These are phyloP conservation scores for Fonsecaea multimorphosa DNA, from an alignment of 2,329 filamentous ascomycete genomes.

Conservation along the genomic window DNA sequence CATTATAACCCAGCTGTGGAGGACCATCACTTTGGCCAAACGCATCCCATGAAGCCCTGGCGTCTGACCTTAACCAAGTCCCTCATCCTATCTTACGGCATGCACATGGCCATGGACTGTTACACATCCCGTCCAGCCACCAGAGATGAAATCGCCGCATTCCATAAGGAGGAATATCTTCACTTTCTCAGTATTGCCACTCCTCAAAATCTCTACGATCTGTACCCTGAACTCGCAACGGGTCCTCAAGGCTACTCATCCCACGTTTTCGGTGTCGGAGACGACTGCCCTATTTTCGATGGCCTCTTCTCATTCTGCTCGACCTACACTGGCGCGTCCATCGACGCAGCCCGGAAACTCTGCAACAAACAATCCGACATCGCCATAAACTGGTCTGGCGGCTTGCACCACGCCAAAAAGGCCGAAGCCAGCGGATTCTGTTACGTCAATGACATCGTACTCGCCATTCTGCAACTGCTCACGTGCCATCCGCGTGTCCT, in stretches of 20 bases:
- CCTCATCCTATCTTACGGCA: slow-evolving; percentile 90
- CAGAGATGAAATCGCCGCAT: slow-evolving; percentile 83
- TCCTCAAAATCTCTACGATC: slow-evolving; percentile 71
- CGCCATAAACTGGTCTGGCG: slow-evolving; percentile 96
- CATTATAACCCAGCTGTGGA: slow-evolving; percentile 96
- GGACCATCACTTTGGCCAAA: slow-evolving; percentile 94
- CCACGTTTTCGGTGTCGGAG: slow-evolving; percentile 83
- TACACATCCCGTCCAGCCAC: slow-evolving; percentile 84
- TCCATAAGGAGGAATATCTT: slow-evolving; percentile 88
- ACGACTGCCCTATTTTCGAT: slow-evolving; percentile 96
- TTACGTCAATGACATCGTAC: slow-evolving; percentile 98
- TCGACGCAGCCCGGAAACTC: slow-evolving; percentile 90
- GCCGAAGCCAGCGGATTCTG: slow-evolving; percentile 94
- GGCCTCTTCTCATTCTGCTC: slow-evolving; percentile 95
- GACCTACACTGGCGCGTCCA: slow-evolving; percentile 85
- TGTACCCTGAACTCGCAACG: slow-evolving; percentile 42
- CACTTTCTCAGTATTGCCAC: slow-evolving; percentile 80
- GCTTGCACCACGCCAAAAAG: slow-evolving; percentile 95
- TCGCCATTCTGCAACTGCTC: slow-evolving; percentile 87
- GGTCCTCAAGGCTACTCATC: slow-evolving; percentile 37
- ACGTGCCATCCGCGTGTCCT: slow-evolving; percentile 82
- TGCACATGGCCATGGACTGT: slow-evolving; percentile 96
- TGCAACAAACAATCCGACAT: slow-evolving; percentile 88
- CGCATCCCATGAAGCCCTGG: slow-evolving; percentile 99
- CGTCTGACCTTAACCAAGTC: slow-evolving; percentile 93